These are phyloP conservation scores for Jatropha multifida DNA, from an alignment of 441 rosid species.

Conservation along the genomic window DNA sequence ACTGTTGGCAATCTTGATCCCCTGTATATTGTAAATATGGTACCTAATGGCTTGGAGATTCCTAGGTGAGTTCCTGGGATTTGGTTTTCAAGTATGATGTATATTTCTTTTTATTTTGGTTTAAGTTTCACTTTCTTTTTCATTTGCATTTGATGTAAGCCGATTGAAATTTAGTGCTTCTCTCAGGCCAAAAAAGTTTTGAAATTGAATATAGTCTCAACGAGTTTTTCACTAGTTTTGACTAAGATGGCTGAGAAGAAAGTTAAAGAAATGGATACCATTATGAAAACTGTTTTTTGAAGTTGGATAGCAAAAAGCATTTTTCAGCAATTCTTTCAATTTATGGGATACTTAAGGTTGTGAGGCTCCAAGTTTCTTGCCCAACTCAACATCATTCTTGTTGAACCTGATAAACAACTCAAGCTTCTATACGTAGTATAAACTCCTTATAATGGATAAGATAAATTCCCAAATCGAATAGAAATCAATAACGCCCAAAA, in stretches of 20 bases:
- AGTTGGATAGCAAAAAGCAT: not conserved
- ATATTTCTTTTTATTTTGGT: not conserved
- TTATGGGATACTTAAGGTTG: not conserved
- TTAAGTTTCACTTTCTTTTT: not conserved
- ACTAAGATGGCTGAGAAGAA: slow-evolving; percentile 5
- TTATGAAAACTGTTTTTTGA: not conserved
- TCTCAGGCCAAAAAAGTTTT: not conserved
- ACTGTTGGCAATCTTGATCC: slow-evolving; percentile 99
- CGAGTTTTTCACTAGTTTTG: not conserved
- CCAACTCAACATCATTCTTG: not conserved
- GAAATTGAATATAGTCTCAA: not conserved
- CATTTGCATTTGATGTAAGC: slow-evolving; percentile 6
- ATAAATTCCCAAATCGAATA: not conserved
- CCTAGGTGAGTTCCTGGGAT: slow-evolving; percentile 67
- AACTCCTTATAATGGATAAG: not conserved
- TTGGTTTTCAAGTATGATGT: not conserved
- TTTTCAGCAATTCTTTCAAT: not conserved
- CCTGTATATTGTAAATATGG: slow-evolving; percentile 91
- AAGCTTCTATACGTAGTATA: not conserved
- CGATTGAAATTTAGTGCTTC: not conserved
- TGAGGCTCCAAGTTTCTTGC: not conserved
- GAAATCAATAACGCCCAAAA: not conserved
- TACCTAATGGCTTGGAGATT: slow-evolving; percentile 97
- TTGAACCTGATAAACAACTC: not conserved
- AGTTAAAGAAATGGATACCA: not conserved